phyloP scores from a whole-genome alignment of 2,329 filamentous ascomycete species.

The Plectosphaerella sp. region DNA sequence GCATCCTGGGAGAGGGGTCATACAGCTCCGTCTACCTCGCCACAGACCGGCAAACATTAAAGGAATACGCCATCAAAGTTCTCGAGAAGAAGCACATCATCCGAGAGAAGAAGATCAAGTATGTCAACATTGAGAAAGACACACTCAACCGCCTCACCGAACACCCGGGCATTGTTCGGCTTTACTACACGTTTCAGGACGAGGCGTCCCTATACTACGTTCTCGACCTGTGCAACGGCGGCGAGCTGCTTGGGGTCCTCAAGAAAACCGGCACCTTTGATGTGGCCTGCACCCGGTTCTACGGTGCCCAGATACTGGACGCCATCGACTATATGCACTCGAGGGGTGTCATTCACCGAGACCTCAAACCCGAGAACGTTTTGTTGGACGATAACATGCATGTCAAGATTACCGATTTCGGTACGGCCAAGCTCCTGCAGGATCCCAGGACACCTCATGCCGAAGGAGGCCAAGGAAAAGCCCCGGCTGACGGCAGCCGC shows the following conservation, averaged over 20 bases:
- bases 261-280: constrained; percentile 96
- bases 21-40: constrained; percentile 95
- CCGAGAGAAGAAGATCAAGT: constrained; percentile 99
- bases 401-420: constrained; percentile 98
- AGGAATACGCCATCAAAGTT: constrained; percentile 97
- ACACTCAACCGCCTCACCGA: constrained; percentile 94
- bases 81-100: constrained; percentile 98
- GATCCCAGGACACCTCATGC: constrained; percentile 44
- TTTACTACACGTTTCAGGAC: constrained; percentile 99
- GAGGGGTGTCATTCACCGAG: constrained; percentile 90
- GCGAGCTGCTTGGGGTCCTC: constrained; percentile 84
- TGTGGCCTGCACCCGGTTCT: constrained; percentile 89
- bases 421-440: constrained; percentile 89
- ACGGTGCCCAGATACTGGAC: constrained; percentile 92
- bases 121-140: constrained; percentile 99
- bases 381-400: constrained; percentile 94
- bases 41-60: constrained; percentile 87
- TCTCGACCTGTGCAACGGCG: constrained; percentile 85
- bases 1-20: constrained; percentile 88
- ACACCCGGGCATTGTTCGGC: constrained; percentile 89
- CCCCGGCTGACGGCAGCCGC: constrained; percentile 25
- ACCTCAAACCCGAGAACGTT: constrained; percentile 96
- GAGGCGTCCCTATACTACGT: constrained; percentile 96
- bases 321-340: constrained; percentile 98
- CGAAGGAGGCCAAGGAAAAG: constrained; percentile 32